Evolutionary conservation across 352 stramenopile genomes (phyloP), one percentile per base, ranked within the genome.

Genomic region (Pythium phragmiticola): DNA sequence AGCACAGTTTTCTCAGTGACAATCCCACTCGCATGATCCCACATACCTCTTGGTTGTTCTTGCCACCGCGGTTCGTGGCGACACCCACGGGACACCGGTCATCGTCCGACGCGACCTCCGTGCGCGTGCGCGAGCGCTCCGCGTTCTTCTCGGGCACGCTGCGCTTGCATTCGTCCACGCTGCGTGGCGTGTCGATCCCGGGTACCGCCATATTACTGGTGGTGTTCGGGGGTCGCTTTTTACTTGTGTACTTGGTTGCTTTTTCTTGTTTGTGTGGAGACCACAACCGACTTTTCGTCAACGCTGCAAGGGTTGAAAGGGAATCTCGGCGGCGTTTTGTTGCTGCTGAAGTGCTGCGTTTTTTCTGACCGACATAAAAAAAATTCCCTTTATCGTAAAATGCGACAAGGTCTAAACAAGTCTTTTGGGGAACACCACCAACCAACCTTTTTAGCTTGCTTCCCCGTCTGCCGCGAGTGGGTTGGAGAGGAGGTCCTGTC

Each of bases 11-110:
- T 19, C 19, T 16, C 17, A 58, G 19, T 57, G 28, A 43, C 21
- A n/a, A 3, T 37, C 12, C 66, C 26, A 26, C 7, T 26, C 36
- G 7, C n/a, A n/a, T 2, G 16, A 55, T n/a, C 11, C n/a, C 89
- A 62, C 19, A n/a, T 16, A 90, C 83, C 80, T 92, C 83, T 43
- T 92, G 83, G 51, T 81, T 90, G 52, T 73, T 69, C 70, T 92
- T 92, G 68, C 71, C 71, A n/a, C 83, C 83, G 53, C 83, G 80
- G 63, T 90, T 81, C 0, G 80, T 85, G 43, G 83, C 77, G 61
- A 92, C 74, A 37, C 83, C 83, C 5, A 92, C 80, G 6, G 80
- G 75, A 19, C 75, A 76, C n/a, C 73, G 72, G 13, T 81, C 77
- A 39, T 90, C 75, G 13, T 76, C 69, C 60, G 74, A 77, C 37